Evolutionary conservation across 805 yeast genomes (phyloP), one percentile per base, ranked within the genome.

Genomic region (Myxozyma lipomycoides): DNA sequence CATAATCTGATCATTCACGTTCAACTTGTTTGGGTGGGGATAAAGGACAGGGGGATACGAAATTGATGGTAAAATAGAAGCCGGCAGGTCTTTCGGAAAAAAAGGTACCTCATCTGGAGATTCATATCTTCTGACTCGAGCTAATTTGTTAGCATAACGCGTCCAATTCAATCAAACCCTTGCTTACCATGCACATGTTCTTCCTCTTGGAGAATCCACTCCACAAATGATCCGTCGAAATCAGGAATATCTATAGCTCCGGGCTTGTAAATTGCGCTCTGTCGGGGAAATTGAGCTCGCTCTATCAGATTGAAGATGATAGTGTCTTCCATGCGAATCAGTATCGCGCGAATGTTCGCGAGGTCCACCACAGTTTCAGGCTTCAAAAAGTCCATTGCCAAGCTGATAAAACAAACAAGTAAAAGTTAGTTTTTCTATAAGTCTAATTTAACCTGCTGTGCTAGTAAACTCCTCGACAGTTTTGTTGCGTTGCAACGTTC

Each of bases 91-190:
- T 26, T 78, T 72, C 2, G 95, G 95, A 72, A 83, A 89, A 66
- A 89, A 93, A 4, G 98, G 90, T 10, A 79, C 74, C 68, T 93
- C 96, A 67, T 93, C 98, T 0, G 98, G 98, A 0, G 96, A 88
- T 64, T 89, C 90, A 66, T 81, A 93, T 61, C 98, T 76, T 63
- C 98, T 78, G 30, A 90, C 75, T 67, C 86, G 93, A 1, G 95
- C 69, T 56, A 39, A 41, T 2, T 17, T 3, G 24, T 40, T 17
- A 40, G 17, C 21, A 68, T 6, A 19, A 17, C 17, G 19, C 22
- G 50, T 18, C 10, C n/a, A n/a, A 10, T 12, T 22, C 15, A 18
- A 22, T 5, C 15, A 37, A 38, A 40, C 25, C 28, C 9, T n/a
- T 23, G 5, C 56, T 34, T 54, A 58, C 67, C 78, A 46, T 85